Percentiles rank a stretch among this genome's conserved stretches.
phyloP scores from a whole-genome alignment of 78 protist genomes.

The Blattamonas nauphoetae region DNA sequence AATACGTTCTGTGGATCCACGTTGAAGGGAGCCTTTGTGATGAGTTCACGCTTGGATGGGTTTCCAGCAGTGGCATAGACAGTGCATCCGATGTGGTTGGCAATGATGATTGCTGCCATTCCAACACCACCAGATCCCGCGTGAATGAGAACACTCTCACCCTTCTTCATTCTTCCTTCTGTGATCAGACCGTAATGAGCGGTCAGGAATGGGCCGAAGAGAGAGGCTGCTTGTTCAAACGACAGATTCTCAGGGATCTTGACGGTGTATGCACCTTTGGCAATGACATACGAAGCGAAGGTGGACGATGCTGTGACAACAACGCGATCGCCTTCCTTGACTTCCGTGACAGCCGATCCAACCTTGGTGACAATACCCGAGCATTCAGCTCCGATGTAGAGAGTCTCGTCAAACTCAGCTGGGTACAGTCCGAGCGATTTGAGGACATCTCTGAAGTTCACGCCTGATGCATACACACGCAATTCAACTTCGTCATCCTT shows the following conservation, averaged over 20 bases:
- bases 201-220: slow-evolving; percentile 61
- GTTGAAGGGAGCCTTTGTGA: neutral
- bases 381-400: slow-evolving; percentile 14
- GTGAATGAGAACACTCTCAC: slow-evolving; percentile 35
- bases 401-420: slow-evolving; percentile 10
- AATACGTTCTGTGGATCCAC: slow-evolving; percentile 8
- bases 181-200: slow-evolving; percentile 46
- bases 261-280: slow-evolving; percentile 26
- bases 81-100: neutral
- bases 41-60: neutral
- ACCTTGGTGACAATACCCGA: neutral
- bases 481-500: slow-evolving; percentile 2
- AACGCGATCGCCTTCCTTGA: neutral
- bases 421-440: slow-evolving; percentile 2
- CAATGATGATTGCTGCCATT: slow-evolving; percentile 4
- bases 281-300: slow-evolving; percentile 43
- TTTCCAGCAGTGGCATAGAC: neutral
- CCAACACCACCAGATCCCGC: slow-evolving; percentile 30
- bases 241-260: slow-evolving; percentile 30
- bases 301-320: neutral
- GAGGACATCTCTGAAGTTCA: slow-evolving; percentile 9
- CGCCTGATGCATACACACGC: neutral
- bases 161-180: slow-evolving; percentile 8
- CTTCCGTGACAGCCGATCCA: neutral
- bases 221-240: slow-evolving; percentile 46